Conservation (phyloP, 208 protist genomes). For the Leptomonas seymouri region DNA sequence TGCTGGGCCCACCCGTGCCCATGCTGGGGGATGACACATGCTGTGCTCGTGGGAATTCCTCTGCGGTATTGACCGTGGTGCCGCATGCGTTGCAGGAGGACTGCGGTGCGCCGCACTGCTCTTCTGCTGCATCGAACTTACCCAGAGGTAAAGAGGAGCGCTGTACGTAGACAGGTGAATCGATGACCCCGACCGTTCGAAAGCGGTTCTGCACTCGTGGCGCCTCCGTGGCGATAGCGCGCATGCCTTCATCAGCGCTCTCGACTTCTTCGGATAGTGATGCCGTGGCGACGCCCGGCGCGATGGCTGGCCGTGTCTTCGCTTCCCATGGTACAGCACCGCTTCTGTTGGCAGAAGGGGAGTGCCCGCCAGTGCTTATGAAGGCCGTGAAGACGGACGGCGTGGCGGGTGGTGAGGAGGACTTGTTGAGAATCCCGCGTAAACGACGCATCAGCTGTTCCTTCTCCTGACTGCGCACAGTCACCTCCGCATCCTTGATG, state of each 20-base stretch:
- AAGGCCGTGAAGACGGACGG: constrained; percentile 6
- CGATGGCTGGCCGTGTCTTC: not conserved
- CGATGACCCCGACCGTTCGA: not conserved
- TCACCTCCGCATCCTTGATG: not conserved
- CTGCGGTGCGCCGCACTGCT: too few species aligned
- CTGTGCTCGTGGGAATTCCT: too few species aligned
- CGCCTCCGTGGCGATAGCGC: not conserved
- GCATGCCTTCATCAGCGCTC: not conserved
- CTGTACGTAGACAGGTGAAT: not conserved
- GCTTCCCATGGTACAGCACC: not conserved
- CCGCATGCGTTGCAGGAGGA: constrained; percentile 11
- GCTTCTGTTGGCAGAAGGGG: not conserved
- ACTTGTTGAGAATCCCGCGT: constrained; percentile 12
- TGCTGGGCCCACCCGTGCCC: not conserved
- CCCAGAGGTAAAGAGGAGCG: not conserved
- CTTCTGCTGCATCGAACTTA: not conserved
- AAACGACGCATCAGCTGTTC: constrained; percentile 28
- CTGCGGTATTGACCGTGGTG: too few species aligned
- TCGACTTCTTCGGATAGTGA: not conserved
- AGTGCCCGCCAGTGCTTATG: not conserved
- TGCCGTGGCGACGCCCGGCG: not conserved
- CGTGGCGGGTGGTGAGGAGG: constrained; percentile 3
- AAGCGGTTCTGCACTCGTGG: not conserved
- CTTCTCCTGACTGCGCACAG: constrained; percentile 11
- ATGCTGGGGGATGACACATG: constrained; percentile 1